phyloP scores from a whole-genome alignment of 352 stramenopile species.

The Phytophthora parvispora region DNA sequence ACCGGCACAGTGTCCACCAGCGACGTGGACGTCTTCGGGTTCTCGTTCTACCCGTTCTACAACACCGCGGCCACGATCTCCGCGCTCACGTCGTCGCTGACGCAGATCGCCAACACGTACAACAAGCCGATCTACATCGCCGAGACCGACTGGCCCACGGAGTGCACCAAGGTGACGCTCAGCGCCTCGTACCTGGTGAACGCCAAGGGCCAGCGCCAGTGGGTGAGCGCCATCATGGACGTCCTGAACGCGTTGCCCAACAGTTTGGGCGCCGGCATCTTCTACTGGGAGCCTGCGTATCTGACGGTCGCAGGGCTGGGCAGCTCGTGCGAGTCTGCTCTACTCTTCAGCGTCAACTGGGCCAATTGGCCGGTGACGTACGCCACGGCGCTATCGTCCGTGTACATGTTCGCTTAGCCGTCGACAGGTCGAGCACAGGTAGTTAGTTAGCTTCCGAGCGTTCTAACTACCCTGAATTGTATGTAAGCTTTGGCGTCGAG shows the following conservation, averaged over 20 bases:
- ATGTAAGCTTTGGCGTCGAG: no score
- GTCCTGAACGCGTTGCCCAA: conserved; percentile 27
- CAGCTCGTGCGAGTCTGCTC: conserved; percentile 25
- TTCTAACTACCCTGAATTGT: no score
- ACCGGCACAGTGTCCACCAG: conserved; percentile 30
- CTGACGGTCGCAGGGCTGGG: conserved; percentile 26
- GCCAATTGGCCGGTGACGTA: conserved; percentile 15
- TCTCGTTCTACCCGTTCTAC: conserved; percentile 44
- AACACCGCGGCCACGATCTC: conserved; percentile 21
- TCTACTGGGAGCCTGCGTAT: conserved; percentile 45
- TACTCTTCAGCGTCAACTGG: conserved; percentile 38
- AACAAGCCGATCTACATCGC: conserved; percentile 41
- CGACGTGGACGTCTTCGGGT: conserved; percentile 41
- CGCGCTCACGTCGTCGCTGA: conserved; percentile 35
- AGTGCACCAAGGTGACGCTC: conserved; percentile 26
- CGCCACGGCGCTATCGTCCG: conserved; percentile 29
- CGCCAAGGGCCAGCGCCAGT: conserved; percentile 26
- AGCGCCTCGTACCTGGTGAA: conserved; percentile 31
- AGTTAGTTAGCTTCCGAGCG: no score
- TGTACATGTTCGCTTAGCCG: conserved; percentile 32
- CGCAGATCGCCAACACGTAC: conserved; percentile 35
- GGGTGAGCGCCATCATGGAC: conserved; percentile 24
- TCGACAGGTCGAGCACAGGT: no score
- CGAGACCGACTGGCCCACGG: conserved; percentile 44
- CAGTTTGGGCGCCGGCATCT: conserved; percentile 33